Conservation (phyloP, 495 filamentous ascomycete genomes). For the Extremus antarcticus region DNA sequence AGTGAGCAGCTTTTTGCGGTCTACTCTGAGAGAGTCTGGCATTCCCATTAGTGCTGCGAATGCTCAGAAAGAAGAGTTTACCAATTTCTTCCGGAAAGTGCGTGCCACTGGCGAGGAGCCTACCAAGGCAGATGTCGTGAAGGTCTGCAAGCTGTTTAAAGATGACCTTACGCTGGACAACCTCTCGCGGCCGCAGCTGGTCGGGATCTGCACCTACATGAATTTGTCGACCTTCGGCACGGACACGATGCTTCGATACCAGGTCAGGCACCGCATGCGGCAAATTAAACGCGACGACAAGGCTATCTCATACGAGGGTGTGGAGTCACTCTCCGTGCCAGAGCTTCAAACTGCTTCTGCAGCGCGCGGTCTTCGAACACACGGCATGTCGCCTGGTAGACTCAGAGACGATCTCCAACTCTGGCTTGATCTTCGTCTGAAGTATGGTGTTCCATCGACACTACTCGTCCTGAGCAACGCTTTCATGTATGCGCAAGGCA, state of each 20-base stretch:
- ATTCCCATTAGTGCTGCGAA: constrained; percentile 76
- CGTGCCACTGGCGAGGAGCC: constrained; percentile 83
- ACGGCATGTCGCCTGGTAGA: constrained; percentile 75
- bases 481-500: constrained; percentile 87
- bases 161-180: constrained; percentile 97
- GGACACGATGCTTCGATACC: constrained; percentile 94
- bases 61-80: constrained; percentile 86
- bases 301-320: constrained; percentile 89
- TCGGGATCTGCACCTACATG: constrained; percentile 97
- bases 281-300: constrained; percentile 98
- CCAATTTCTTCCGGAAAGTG: constrained; percentile 91
- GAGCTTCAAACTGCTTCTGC: constrained; percentile 89
- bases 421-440: constrained; percentile 90
- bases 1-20: constrained; percentile 80
- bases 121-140: constrained; percentile 83
- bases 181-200: constrained; percentile 85
- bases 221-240: constrained; percentile 95
- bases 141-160: constrained; percentile 98
- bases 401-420: constrained; percentile 85
- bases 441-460: constrained; percentile 86
- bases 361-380: constrained; percentile 81
- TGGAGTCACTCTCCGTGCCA: constrained; percentile 81
- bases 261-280: constrained; percentile 92
- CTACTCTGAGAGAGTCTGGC: constrained; percentile 86
- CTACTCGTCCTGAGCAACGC: constrained; percentile 93